Evolutionary conservation across 495 filamentous ascomycete genomes (phyloP).

Genomic region (Acidiella bohemica): DNA sequence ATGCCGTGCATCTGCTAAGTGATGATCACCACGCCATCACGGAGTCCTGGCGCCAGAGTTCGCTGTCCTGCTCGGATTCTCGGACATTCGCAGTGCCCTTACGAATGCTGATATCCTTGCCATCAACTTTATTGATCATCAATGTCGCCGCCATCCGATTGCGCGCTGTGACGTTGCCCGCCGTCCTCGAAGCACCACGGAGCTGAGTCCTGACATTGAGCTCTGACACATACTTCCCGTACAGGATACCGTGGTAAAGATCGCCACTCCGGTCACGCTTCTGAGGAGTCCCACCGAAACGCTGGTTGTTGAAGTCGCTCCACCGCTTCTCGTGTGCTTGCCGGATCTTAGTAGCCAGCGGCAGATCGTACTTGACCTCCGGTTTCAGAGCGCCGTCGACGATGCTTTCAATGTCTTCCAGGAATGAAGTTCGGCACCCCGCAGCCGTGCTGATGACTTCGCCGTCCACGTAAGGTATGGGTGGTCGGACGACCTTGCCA

Average conservation of each 20-base stretch:
- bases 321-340: neutral
- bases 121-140: too few species aligned
- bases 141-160: too few species aligned
- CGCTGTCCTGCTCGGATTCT: too few species aligned
- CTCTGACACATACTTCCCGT: neutral
- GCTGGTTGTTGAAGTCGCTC: neutral
- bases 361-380: neutral
- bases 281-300: neutral
- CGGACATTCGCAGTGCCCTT: too few species aligned
- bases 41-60: too few species aligned
- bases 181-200: too few species aligned
- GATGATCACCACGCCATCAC: too few species aligned
- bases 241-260: neutral
- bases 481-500: neutral
- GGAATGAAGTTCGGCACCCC: neutral
- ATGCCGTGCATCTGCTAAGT: too few species aligned
- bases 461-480: neutral
- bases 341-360: neutral
- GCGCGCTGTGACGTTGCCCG: too few species aligned
- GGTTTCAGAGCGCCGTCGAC: neutral
- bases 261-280: neutral
- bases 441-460: neutral
- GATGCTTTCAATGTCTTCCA: neutral
- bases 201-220: too few species aligned
- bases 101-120: too few species aligned